Conservation (phyloP, 139 green algal species). For the Deuterostichococcus epilithicus region DNA sequence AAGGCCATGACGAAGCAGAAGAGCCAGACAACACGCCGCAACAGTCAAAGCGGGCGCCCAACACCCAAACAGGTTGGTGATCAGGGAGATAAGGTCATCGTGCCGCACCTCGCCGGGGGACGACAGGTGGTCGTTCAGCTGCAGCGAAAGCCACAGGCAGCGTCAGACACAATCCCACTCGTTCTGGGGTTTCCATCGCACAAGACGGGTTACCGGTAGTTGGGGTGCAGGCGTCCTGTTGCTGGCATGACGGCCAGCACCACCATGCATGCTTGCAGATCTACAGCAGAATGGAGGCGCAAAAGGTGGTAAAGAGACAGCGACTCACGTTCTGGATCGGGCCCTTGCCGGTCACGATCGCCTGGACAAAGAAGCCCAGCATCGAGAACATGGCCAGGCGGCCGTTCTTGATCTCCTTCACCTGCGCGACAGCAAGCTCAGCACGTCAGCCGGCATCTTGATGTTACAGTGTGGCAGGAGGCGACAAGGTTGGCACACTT, state of each 20-base stretch:
- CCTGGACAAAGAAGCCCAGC: constrained; percentile 87
- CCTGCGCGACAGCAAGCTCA: constrained; percentile 17
- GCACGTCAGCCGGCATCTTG: neutral
- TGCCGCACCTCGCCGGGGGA: constrained; percentile 50
- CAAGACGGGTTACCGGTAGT: neutral
- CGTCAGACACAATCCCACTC: too few species aligned
- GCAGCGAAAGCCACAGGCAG: neutral
- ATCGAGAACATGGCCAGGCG: constrained; percentile 87
- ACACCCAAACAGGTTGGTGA: too few species aligned
- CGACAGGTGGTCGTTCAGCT: constrained; percentile 69
- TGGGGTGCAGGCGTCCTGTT: too few species aligned
- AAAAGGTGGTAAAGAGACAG: neutral
- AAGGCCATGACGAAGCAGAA: too few species aligned
- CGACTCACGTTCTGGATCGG: constrained; percentile 42
- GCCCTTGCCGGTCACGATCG: constrained; percentile 46
- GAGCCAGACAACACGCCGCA: too few species aligned
- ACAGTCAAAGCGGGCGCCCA: too few species aligned
- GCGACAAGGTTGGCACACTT: too few species aligned
- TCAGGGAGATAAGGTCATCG: too few species aligned
- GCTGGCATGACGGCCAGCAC: too few species aligned
- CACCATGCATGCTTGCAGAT: too few species aligned
- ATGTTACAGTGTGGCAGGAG: neutral
- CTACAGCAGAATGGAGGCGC: neutral
- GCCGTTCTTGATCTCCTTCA: constrained; percentile 89
- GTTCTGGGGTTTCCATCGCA: too few species aligned